Conservation (phyloP, 1,284 basidiomycete species). For the Sphagnurus paluster region DNA sequence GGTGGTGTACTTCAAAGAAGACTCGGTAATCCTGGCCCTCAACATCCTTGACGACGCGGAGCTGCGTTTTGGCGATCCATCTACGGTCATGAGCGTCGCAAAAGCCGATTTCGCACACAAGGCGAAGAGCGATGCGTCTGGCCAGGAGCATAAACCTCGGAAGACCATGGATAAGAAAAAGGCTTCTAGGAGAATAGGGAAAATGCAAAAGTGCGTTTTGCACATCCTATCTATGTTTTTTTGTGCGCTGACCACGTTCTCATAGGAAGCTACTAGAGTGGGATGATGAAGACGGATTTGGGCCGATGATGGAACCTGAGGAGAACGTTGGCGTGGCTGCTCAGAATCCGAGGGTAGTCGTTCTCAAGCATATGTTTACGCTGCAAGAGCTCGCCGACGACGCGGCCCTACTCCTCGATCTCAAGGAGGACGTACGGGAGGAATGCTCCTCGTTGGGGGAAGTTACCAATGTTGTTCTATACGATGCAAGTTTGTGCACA, state of each 20-base stretch:
- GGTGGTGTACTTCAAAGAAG: conserved; percentile 97
- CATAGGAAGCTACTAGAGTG: conserved; percentile 80
- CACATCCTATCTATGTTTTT: conserved; percentile 4
- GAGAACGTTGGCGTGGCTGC: conserved; percentile 47
- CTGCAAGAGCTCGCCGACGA: conserved; percentile 87
- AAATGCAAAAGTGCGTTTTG: conserved; percentile 82
- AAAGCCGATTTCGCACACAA: conserved; percentile 86
- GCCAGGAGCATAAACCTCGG: conserved; percentile 46
- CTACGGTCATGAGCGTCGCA: conserved; percentile 78
- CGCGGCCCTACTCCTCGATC: conserved; percentile 82
- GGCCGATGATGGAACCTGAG: conserved; percentile 59
- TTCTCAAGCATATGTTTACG: conserved; percentile 95
- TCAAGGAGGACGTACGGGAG: conserved; percentile 95
- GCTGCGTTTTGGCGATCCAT: conserved; percentile 78
- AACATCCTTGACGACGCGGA: conserved; percentile 92
- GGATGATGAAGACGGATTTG: conserved; percentile 85
- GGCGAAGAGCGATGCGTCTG: conserved; percentile 29
- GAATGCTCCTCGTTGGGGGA: conserved; percentile 92
- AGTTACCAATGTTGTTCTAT: conserved; percentile 95
- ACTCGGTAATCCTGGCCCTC: conserved; percentile 86
- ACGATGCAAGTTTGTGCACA: conserved; percentile 71
- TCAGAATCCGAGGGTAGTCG: conserved; percentile 78
- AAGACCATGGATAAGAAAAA: conserved; percentile 82
- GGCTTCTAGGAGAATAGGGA: conserved; percentile 77
- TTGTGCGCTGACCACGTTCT: conserved; percentile 2